A percentile compares a stretch with the other conserved stretches of the same genome.
Evolutionary conservation across 139 green algal species (phyloP).

Genomic region (Pseudopediastrum boryanum): DNA sequence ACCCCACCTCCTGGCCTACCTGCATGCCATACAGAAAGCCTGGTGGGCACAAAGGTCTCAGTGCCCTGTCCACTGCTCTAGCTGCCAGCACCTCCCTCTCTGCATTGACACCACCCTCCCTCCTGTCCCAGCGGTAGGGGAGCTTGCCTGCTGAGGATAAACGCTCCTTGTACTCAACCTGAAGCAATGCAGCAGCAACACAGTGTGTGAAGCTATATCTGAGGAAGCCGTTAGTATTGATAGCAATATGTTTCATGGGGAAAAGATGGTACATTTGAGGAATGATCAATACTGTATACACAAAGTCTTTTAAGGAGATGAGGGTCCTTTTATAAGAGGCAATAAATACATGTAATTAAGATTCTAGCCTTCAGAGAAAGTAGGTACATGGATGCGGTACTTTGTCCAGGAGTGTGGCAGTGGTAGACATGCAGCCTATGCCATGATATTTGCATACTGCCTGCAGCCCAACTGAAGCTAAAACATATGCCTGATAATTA

Average conservation of each 20-base stretch:
- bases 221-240: neutral
- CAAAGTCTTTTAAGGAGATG: too few relatives aligned
- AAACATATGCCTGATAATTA: too few relatives aligned
- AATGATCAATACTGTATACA: too few relatives aligned
- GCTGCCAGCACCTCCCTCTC: slow-evolving; percentile 68
- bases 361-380: too few relatives aligned
- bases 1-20: slow-evolving; percentile 51
- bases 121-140: slow-evolving; percentile 61
- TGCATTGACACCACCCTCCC: slow-evolving; percentile 60
- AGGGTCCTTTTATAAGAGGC: too few relatives aligned
- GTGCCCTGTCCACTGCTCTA: slow-evolving; percentile 64
- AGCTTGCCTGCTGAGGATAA: slow-evolving; percentile 68
- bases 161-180: slow-evolving; percentile 85
- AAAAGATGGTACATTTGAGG: neutral
- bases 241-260: neutral
- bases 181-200: neutral
- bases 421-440: too few relatives aligned
- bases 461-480: too few relatives aligned
- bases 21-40: slow-evolving; percentile 62
- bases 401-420: too few relatives aligned
- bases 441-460: too few relatives aligned
- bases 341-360: too few relatives aligned
- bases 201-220: neutral
- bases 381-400: too few relatives aligned
- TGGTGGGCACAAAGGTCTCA: slow-evolving; percentile 75